These are phyloP conservation scores for Dactylorhiza incarnata DNA, from an alignment of 106 monocot genomes.

Conservation along the genomic window DNA sequence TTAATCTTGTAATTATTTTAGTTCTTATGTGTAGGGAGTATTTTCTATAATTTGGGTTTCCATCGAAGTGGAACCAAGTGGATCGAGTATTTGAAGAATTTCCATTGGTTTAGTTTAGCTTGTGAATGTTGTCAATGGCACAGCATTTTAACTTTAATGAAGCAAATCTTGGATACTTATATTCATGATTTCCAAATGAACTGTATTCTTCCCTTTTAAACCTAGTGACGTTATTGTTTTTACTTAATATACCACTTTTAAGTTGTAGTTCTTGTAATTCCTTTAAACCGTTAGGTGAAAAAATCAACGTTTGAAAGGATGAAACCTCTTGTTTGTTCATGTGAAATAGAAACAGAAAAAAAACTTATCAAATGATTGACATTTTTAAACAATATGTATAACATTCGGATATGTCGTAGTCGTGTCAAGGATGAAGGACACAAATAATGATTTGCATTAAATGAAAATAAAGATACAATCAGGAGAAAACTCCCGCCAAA, in stretches of 20 bases:
- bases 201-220: background rate
- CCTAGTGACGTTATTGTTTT: too few relatives aligned
- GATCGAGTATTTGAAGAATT: too few relatives aligned
- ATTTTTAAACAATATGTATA: background rate
- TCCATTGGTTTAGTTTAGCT: background rate
- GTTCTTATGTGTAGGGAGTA: too few relatives aligned
- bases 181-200: background rate
- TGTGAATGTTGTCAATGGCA: background rate
- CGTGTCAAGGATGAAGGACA: too few relatives aligned
- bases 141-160: background rate
- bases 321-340: background rate
- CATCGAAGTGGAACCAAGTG: too few relatives aligned
- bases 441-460: too few relatives aligned
- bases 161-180: background rate
- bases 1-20: too few relatives aligned
- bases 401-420: too few relatives aligned
- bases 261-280: background rate
- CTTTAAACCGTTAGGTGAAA: background rate
- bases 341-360: background rate
- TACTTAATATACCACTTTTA: too few relatives aligned
- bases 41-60: too few relatives aligned
- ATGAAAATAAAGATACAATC: too few relatives aligned
- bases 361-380: background rate
- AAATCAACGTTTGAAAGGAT: background rate
- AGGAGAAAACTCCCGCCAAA: too few relatives aligned